Base-by-base conservation (phyloP, 1,284 basidiomycete genomes). In the Mycosarcoma maydis region DNA sequence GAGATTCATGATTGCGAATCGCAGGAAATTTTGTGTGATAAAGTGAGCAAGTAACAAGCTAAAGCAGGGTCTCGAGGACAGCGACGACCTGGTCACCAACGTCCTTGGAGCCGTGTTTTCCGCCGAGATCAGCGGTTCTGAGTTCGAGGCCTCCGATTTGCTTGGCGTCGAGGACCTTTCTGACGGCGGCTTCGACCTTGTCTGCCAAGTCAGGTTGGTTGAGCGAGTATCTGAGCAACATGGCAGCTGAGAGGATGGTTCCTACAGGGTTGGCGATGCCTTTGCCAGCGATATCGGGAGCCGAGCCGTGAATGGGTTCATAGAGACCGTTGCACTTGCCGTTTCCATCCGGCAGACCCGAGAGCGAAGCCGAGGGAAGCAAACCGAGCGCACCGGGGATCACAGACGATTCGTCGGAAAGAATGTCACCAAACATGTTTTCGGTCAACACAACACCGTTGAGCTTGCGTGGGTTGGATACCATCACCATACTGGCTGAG, bases 311-410 rank as follows among this genome's bases (percentile, higher is more conserved):
- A 54, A 96, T 95, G 57, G 95, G 95, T 83, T 98, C 95, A 85
- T 98, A 98, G 51, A 99, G 85, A 44, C 96, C 96, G 13, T 87
- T 83, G 61, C 88, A 85, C 26, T 88, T 87, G 16, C 83, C 84
- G 26, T 89, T 86, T 45, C 88, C 85, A 36, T 90, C 88, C 1
- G 95, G 96, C 26, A 94, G 90, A 38, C 92, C 94, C 6, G 94
- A 91, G 14, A 97, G 87, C 10, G 94, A 97, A 10, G 95, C 95
- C 10, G 95, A 98, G 17, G 96, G 95, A 13, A 98, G 86, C 20
- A 99, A 87, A 54, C 96, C 96, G 7, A 98, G 88, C 26, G 96
- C 96, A 22, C 96, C 96, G 23, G 95, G 96, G 77, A 98, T 98
- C 70, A 98, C 93, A 72, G 94, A 97, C 16, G 90, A 89, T 84